These are phyloP conservation scores for Sarcodon sp. DNA, from an alignment of 768 basidiomycete species.

Conservation along the genomic window DNA sequence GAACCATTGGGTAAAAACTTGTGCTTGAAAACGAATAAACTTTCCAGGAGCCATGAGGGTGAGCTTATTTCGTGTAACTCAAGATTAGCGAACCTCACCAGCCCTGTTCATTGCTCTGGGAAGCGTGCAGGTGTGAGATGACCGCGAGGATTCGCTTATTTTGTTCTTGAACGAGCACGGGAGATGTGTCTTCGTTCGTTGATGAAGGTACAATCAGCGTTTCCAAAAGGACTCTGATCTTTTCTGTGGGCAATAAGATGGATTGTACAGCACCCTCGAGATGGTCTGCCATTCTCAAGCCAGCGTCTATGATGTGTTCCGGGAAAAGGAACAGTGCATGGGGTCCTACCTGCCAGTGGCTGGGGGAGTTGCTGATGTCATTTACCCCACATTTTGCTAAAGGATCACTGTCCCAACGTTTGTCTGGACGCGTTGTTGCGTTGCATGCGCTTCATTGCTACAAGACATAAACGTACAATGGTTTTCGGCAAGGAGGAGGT, in stretches of 20 bases:
- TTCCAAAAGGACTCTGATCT: constrained; percentile 29
- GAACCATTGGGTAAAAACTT: constrained; percentile 11
- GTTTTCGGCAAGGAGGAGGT: no score
- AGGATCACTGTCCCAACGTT: not conserved
- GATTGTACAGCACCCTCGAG: constrained; percentile 10
- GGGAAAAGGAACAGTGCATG: not conserved
- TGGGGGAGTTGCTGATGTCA: not conserved
- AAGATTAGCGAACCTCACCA: constrained; percentile 7
- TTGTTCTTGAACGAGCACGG: constrained; percentile 2
- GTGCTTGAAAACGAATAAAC: constrained; percentile 36
- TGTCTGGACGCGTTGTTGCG: no score
- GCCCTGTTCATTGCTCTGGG: constrained; percentile 4
- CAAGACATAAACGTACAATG: no score
- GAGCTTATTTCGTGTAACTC: not conserved
- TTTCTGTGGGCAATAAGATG: constrained; percentile 29
- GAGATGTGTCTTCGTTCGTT: constrained; percentile 2
- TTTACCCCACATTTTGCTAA: not conserved
- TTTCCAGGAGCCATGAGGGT: constrained; percentile 9
- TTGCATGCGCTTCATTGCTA: no score
- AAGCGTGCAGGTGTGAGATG: constrained; percentile 23
- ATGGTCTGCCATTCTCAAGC: constrained; percentile 2
- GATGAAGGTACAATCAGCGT: constrained; percentile 15
- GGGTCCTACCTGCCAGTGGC: not conserved
- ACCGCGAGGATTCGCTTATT: constrained; percentile 8
- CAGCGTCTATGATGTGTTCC: not conserved